Conservation (phyloP, 2,329 filamentous ascomycete genomes). For the Aspergillus fischeri region DNA sequence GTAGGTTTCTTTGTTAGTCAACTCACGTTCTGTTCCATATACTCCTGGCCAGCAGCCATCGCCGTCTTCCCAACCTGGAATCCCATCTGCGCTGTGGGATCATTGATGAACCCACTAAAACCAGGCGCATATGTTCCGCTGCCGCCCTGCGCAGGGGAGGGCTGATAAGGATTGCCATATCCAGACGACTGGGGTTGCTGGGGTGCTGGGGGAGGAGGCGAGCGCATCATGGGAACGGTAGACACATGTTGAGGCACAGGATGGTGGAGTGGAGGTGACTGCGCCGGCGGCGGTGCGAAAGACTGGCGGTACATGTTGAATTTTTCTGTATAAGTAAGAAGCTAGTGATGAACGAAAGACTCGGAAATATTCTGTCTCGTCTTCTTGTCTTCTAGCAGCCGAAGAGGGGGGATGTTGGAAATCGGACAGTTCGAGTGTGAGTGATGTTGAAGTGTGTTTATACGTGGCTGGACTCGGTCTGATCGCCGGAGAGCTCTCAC, state of each 20-base stretch:
- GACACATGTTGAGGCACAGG: slow-evolving; percentile 98
- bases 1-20: not conserved
- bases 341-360: slow-evolving; percentile 7
- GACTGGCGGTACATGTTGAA: slow-evolving; percentile 73
- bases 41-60: slow-evolving; percentile 86
- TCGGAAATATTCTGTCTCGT: slow-evolving; percentile 1
- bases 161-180: slow-evolving; percentile 50
- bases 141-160: slow-evolving; percentile 39
- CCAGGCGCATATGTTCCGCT: slow-evolving; percentile 48
- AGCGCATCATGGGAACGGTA: slow-evolving; percentile 93
- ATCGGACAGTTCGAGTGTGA: slow-evolving; percentile 8
- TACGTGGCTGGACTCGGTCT: slow-evolving; percentile 31
- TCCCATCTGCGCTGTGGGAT: slow-evolving; percentile 90
- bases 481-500: slow-evolving; percentile 19
- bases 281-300: slow-evolving; percentile 69
- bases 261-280: slow-evolving; percentile 90
- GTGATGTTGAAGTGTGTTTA: slow-evolving; percentile 21
- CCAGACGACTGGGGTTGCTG: slow-evolving; percentile 60
- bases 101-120: slow-evolving; percentile 92
- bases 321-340: slow-evolving; percentile 2
- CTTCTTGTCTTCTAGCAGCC: not conserved
- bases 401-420: slow-evolving; percentile 11
- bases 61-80: slow-evolving; percentile 91
- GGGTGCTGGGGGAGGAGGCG: slow-evolving; percentile 74
- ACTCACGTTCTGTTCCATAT: slow-evolving; percentile 88